Base-by-base conservation (phyloP, 2,329 filamentous ascomycete genomes). In the Aureobasidium sp. region DNA sequence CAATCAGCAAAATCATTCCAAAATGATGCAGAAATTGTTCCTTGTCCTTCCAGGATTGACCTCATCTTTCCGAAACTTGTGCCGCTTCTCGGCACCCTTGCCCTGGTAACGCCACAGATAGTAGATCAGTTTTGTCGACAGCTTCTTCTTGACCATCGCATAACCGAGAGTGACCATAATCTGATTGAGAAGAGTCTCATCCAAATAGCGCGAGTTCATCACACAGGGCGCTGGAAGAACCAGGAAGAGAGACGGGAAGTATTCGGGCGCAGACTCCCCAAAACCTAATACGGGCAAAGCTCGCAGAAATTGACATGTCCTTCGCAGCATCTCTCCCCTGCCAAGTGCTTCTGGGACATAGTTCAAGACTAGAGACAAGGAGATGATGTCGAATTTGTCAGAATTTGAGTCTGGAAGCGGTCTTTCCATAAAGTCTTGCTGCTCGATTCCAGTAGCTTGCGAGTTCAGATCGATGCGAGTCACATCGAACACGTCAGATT, bases 391-490 rank as follows among this genome's bases (percentile, higher is more conserved):
- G 66, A 97, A 97, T 19, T 74, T 74, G 35, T 90, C 83, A 0
- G 72, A 68, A 5, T 78, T 73, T 19, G 76, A 65, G 6, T 60
- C 67, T 0, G 91, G 91, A 3, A 91, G 68, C 0, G 90, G 87
- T 22, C 90, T 79, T 60, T 88, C 73, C 90, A 98, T 95, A 64
- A 98, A 97, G 68, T 98, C 89, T 66, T 96, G 89, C 68, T 94
- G 83, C 54, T 83, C 66, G 59, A 98, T 98, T 0, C 82, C 84
- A 1, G 84, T 76, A 41, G 84, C 84, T 64, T 95, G 89, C 56
- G 90, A 93, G 69, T 94, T 87, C 53, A 98, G 73, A 65, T 98
- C 93, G 66, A 98, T 96, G 58, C 90, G 81, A 57, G 84, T 79
- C 62, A 95, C 81, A 30, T 86, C 75, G 61, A 97, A 86, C 38